These are phyloP conservation scores for Posidonia australis DNA, from an alignment of 106 monocot genomes.

Conservation along the genomic window DNA sequence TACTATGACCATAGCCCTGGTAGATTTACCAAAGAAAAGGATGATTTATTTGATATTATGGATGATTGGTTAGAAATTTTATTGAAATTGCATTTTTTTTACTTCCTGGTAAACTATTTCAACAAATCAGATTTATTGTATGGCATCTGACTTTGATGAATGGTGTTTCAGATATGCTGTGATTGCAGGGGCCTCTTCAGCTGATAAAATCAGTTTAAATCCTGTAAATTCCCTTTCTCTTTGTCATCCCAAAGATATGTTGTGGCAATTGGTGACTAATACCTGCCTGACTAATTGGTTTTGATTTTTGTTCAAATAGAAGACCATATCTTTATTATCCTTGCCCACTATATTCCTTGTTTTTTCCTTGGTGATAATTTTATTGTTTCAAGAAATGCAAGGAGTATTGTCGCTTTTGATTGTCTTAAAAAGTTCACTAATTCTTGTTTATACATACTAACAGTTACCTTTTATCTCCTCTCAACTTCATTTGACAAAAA, in stretches of 20 bases:
- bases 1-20: too few relatives aligned
- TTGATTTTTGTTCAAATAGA: too few relatives aligned
- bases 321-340: too few relatives aligned
- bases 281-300: too few relatives aligned
- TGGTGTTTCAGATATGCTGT: constrained; percentile 68
- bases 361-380: too few relatives aligned
- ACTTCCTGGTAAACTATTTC: not conserved
- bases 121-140: not conserved
- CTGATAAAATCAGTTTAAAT: constrained; percentile 58
- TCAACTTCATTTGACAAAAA: not conserved
- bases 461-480: not conserved
- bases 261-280: not conserved
- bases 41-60: too few relatives aligned
- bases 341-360: too few relatives aligned
- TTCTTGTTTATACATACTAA: not conserved
- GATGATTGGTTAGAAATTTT: too few relatives aligned
- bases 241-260: not conserved
- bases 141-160: constrained; percentile 1
- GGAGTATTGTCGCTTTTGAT: not conserved
- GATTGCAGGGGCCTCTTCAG: constrained; percentile 54
- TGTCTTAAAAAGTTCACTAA: not conserved
- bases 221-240: constrained; percentile 42
- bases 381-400: too few relatives aligned
- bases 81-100: not conserved
- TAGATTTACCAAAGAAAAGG: too few relatives aligned